Conservation (phyloP, 2,329 filamentous ascomycete genomes). For the Trichophyton simii region DNA sequence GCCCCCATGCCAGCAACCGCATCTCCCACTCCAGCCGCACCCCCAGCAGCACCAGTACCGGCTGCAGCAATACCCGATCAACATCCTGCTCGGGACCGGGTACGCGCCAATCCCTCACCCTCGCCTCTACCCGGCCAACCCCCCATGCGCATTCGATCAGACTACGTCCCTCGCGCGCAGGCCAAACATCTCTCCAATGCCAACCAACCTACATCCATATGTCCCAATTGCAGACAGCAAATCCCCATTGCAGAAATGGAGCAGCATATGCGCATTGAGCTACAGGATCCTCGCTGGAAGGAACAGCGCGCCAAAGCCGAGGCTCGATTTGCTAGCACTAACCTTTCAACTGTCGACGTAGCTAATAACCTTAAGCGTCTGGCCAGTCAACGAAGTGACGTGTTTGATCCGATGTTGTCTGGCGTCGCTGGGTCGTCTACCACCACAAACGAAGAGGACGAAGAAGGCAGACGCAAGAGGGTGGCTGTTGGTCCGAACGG, state of each 20-base stretch:
- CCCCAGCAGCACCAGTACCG: no score
- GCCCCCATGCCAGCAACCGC: conserved; percentile 57
- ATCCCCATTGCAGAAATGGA: conserved; percentile 80
- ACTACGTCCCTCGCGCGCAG: conserved; percentile 78
- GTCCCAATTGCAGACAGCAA: conserved; percentile 84
- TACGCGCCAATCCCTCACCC: conserved; percentile 45
- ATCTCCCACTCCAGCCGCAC: conserved; percentile 45
- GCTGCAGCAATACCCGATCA: not conserved
- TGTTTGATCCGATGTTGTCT: conserved; percentile 52
- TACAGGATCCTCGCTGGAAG: conserved; percentile 89
- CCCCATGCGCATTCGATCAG: conserved; percentile 81
- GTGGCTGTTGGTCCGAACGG: conserved; percentile 43
- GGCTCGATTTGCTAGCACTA: conserved; percentile 70
- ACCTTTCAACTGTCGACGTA: conserved; percentile 72
- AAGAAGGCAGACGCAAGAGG: conserved; percentile 65
- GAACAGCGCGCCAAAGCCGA: conserved; percentile 87
- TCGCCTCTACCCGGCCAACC: conserved; percentile 21
- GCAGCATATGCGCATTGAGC: conserved; percentile 87
- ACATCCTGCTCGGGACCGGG: not conserved
- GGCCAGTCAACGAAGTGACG: conserved; percentile 72
- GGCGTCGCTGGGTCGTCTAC: not conserved
- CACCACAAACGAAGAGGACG: conserved; percentile 43
- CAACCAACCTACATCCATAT: conserved; percentile 54
- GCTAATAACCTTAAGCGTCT: conserved; percentile 93
- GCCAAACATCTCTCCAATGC: conserved; percentile 54